Evolutionary conservation across 2,329 filamentous ascomycete genomes (phyloP).

Genomic region (Stagonosporopsis chrysanthemi): DNA sequence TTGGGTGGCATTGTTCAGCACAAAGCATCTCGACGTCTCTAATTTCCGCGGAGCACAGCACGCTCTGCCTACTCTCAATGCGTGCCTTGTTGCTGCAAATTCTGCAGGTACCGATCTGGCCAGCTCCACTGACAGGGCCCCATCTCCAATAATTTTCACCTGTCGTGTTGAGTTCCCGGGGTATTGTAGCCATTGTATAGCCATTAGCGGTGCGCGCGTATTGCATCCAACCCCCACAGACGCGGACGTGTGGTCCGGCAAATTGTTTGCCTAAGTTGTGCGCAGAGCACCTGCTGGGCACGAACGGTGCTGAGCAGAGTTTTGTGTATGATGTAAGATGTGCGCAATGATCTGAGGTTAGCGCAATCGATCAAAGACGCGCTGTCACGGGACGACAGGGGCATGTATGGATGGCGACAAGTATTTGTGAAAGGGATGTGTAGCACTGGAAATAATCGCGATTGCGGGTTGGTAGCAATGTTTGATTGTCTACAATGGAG

Average conservation of each 20-base stretch:
- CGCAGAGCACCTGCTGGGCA: background rate
- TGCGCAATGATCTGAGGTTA: slow-evolving; percentile 9
- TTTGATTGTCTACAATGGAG: slow-evolving; percentile 3
- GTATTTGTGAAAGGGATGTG: background rate
- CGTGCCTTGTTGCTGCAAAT: background rate
- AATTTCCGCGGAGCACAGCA: slow-evolving; percentile 8
- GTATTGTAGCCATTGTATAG: background rate
- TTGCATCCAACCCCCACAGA: background rate
- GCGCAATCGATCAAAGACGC: slow-evolving; percentile 6
- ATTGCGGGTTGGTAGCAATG: background rate
- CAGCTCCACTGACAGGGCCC: background rate
- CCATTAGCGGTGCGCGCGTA: background rate
- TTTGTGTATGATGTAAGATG: slow-evolving; percentile 16
- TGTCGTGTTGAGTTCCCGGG: slow-evolving; percentile 2
- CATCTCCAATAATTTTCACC: background rate
- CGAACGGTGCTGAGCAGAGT: background rate
- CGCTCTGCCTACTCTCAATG: background rate
- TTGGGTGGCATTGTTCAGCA: slow-evolving; percentile 11
- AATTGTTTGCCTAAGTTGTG: background rate
- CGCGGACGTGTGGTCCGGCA: background rate
- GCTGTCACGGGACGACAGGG: slow-evolving; percentile 4
- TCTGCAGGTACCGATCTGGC: slow-evolving; percentile 15
- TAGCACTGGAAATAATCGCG: background rate
- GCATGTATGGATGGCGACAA: background rate
- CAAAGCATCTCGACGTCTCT: slow-evolving; percentile 6